Base-by-base conservation (phyloP, 495 filamentous ascomycete genomes). In the Annulohypoxylon nitens region DNA sequence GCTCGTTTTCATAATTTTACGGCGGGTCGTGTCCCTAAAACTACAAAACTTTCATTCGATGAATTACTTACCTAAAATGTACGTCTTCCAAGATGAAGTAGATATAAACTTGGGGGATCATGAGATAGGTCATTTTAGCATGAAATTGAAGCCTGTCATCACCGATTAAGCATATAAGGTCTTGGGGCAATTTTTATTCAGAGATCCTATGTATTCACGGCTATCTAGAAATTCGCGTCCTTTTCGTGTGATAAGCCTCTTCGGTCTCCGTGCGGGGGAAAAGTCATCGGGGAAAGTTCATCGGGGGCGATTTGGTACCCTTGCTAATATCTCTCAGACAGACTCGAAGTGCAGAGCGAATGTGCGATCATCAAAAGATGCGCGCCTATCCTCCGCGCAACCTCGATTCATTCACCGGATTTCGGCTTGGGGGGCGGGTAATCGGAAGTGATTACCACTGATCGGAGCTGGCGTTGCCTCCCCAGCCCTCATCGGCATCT, bases 131-230 rank as follows among this genome's bases (percentile, higher is more conserved):
- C 5, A 2, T n/a, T 26, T 25, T 34, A 37, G 16, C 16, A 34
- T 11, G 7, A 34, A 14, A 23, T 9, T 41, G 16, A 59, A 12
- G 9, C 16, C 25, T 48, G 1, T 23, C 25, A 57, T 20, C n/a
- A 43, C 20, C 6, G 10, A 53, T 33, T 20, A 33, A 6, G 8
- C 20, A 16, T 10, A 9, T 4, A 50, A 58, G 2, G 6, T 48
- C 16, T 37, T 8, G 14, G 43, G 53, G 14, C 25, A 50, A 37
- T 47, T 69, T 47, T 63, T 69, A 48, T 14, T 50, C 50, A 48
- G 51, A 48, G 67, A 64, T 70, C 67, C 67, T 70, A 70, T 30
- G 30, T 30, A 30, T 16, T 26, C 33, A 64, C 20, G 67, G 58
- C 30, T 70, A 70, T 39, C 60, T 64, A 64, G 60, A 64, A 70